Conservation (phyloP, 2,329 filamentous ascomycete genomes). For the Hypoxylon sp. region DNA sequence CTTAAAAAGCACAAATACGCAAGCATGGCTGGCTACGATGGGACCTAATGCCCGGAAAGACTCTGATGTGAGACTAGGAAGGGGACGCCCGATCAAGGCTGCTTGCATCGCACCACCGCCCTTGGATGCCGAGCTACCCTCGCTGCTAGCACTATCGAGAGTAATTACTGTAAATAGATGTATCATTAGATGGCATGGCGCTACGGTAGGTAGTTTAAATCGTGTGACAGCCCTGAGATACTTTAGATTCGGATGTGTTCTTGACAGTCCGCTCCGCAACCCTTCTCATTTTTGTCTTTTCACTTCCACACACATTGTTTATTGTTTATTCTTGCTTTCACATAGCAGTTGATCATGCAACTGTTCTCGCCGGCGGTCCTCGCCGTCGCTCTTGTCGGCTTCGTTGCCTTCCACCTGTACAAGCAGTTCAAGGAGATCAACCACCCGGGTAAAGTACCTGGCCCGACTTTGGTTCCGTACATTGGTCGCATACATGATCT, state of each 20-base stretch:
- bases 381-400: constrained; percentile 43
- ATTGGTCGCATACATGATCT: constrained; percentile 62
- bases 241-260: constrained; percentile 28
- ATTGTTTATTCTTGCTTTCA: neutral
- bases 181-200: constrained; percentile 19
- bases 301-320: constrained; percentile 16
- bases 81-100: constrained; percentile 34
- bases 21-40: constrained; percentile 24
- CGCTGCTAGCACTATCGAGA: constrained; percentile 27
- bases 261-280: constrained; percentile 25
- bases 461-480: constrained; percentile 55
- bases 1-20: constrained; percentile 35
- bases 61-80: constrained; percentile 40
- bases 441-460: constrained; percentile 51
- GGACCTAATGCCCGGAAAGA: constrained; percentile 37
- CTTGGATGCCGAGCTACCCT: constrained; percentile 28
- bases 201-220: constrained; percentile 40
- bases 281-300: constrained; percentile 16
- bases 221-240: constrained; percentile 38
- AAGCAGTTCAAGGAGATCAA: constrained; percentile 54
- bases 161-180: constrained; percentile 33
- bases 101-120: constrained; percentile 27
- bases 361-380: constrained; percentile 47
- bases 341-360: constrained; percentile 49
- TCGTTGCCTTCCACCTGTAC: constrained; percentile 48